These are phyloP conservation scores for Saccharum spontaneum DNA, from an alignment of 176 grass and related monocot genomes.

Conservation along the genomic window DNA sequence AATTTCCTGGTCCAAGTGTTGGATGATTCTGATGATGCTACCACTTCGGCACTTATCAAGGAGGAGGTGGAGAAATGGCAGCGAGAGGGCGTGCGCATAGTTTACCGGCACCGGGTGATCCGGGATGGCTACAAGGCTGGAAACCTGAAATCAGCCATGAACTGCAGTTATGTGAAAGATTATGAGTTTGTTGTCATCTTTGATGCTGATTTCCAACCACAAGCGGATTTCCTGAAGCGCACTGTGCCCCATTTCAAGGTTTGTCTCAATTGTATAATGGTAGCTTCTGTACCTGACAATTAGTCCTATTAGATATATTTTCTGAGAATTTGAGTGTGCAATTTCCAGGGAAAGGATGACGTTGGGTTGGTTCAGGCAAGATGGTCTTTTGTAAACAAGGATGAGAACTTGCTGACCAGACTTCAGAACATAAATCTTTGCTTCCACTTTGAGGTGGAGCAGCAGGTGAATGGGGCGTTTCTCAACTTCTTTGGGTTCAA, in stretches of 20 bases:
- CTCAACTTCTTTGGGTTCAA: conserved; percentile 97
- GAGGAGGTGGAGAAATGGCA: conserved; percentile 82
- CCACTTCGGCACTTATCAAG: conserved; percentile 64
- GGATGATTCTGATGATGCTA: conserved; percentile 78
- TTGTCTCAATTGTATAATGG: conserved; percentile 28
- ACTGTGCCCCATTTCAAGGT: conserved; percentile 91
- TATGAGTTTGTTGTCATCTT: conserved; percentile 89
- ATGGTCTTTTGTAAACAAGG: conserved; percentile 93
- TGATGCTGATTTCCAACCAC: conserved; percentile 88
- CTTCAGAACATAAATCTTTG: conserved; percentile 87
- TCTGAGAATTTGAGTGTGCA: background rate
- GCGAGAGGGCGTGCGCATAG: conserved; percentile 62
- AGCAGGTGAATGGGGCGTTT: conserved; percentile 85
- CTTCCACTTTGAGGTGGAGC: conserved; percentile 98
- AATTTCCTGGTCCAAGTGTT: conserved; percentile 73
- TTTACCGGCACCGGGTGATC: conserved; percentile 70
- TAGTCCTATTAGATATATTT: background rate
- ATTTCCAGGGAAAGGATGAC: conserved; percentile 72
- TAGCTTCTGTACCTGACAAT: background rate
- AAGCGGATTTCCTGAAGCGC: conserved; percentile 67
- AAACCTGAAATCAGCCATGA: conserved; percentile 89
- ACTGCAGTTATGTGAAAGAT: conserved; percentile 83
- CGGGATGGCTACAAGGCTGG: conserved; percentile 88
- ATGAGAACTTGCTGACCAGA: conserved; percentile 83
- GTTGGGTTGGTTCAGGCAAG: conserved; percentile 83